Percentiles rank a stretch among this genome's conserved stretches.
phyloP scores from a whole-genome alignment of 768 basidiomycete genomes.

The Termitomyces sp. region DNA sequence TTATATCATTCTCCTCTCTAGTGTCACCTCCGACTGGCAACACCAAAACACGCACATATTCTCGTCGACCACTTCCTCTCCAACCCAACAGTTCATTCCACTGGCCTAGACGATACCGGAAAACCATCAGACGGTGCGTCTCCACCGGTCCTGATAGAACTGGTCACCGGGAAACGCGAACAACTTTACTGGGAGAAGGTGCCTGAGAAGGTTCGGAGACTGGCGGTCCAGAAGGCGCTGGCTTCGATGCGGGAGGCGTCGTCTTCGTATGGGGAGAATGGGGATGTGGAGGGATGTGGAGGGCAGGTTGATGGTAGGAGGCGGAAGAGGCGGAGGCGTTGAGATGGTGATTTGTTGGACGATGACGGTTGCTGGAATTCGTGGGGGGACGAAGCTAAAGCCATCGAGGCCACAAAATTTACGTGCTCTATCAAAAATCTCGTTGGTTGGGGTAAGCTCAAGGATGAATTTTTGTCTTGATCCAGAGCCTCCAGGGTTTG shows the following conservation, averaged over 20 bases:
- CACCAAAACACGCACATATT: constrained; percentile 38
- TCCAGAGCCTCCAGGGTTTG: too few species aligned
- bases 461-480: too few species aligned
- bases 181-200: constrained; percentile 78
- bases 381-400: too few species aligned
- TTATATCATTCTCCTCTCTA: constrained; percentile 20
- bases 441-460: too few species aligned
- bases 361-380: not conserved
- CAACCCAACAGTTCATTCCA: constrained; percentile 34
- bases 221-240: constrained; percentile 36
- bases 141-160: constrained; percentile 41
- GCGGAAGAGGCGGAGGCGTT: constrained; percentile 11
- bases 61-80: constrained; percentile 43
- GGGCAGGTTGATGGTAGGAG: constrained; percentile 1
- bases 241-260: not conserved
- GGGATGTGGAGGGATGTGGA: not conserved
- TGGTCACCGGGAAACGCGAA: constrained; percentile 61
- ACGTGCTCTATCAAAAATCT: too few species aligned
- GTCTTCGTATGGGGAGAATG: not conserved
- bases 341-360: not conserved
- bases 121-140: constrained; percentile 7
- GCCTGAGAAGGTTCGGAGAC: constrained; percentile 63
- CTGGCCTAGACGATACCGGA: constrained; percentile 56
- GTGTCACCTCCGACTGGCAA: constrained; percentile 72
- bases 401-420: too few species aligned